phyloP scores from a whole-genome alignment of 495 filamentous ascomycete genomes.

The Aspergillus campestris region DNA sequence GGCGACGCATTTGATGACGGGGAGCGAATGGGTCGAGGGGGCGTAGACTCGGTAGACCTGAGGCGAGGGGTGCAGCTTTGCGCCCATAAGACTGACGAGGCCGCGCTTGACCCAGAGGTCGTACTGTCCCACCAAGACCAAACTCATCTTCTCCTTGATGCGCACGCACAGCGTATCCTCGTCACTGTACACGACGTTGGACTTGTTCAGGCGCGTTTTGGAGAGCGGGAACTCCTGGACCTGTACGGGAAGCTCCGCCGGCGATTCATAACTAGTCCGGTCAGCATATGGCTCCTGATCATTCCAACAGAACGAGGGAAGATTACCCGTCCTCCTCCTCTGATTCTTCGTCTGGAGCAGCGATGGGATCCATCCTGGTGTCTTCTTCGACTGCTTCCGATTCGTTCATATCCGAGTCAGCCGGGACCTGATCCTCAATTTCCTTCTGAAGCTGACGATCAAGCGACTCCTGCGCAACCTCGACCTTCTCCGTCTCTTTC shows the following conservation, averaged over 20 bases:
- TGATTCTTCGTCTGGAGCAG: constrained; percentile 8
- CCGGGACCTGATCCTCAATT: not conserved
- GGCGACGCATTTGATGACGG: constrained; percentile 52
- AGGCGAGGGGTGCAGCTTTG: constrained; percentile 48
- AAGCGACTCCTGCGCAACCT: constrained; percentile 1
- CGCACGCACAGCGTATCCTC: constrained; percentile 32
- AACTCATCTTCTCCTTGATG: constrained; percentile 39
- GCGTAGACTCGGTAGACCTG: constrained; percentile 56
- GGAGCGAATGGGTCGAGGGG: constrained; percentile 68
- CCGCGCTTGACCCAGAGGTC: constrained; percentile 60
- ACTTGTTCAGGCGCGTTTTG: constrained; percentile 32
- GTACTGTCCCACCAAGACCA: constrained; percentile 66
- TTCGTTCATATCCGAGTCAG: not conserved
- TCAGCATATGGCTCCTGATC: constrained; percentile 8
- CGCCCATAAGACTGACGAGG: constrained; percentile 56
- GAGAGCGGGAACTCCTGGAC: constrained; percentile 37
- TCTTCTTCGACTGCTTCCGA: too few relatives aligned
- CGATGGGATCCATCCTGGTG: too few relatives aligned
- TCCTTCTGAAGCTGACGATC: not conserved
- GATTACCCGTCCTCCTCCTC: constrained; percentile 23
- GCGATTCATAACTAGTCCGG: constrained; percentile 24
- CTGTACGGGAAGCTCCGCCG: constrained; percentile 22
- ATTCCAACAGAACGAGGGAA: not conserved
- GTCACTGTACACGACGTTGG: constrained; percentile 33
- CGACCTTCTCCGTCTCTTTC: constrained; percentile 6